Evolutionary conservation across 176 grass and related monocot species (phyloP), one percentile per base, ranked within the genome.

Genomic region (Neostapfia colusana): DNA sequence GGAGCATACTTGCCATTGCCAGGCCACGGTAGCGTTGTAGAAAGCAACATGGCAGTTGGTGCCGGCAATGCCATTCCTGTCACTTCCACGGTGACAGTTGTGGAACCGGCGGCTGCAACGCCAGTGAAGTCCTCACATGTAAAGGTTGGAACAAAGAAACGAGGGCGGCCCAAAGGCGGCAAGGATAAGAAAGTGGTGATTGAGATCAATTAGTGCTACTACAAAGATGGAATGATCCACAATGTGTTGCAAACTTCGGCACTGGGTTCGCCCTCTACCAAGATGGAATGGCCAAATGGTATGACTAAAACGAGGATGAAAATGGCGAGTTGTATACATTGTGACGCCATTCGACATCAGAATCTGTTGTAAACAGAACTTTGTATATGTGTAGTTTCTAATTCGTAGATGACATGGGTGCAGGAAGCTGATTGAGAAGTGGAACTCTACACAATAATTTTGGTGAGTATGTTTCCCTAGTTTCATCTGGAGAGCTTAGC

Each of bases 111-210:
- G 16, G 55, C 15, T 3, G 58, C 73, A 63, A 36, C 14, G 59
- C 73, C 73, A 35, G 74, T 51, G 42, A 51, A 65, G 4, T 65
- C 44, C 20, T 50, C 60, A 17, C 43, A 38, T 50, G 60, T 38
- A 34, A 77, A 77, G 74, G 43, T 77, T 77, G 74, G 20, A 4
- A 7, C 74, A 77, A 77, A 35, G 60, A 77, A 65, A 20, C 43
- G 74, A 65, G 74, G 74, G 43, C 59, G 74, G 43, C 74, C 74
- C 9, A 77, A 77, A 65, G 74, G 74, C 20, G 51, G 74, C 60
- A 77, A 65, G 74, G 65, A 77, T 43, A 77, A 77, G 60, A 77
- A 77, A 51, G 74, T 65, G 28, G 60, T 77, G 43, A 65, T 77
- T 65, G 74, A 77, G 59, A 65, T 77, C 61, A 77, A 77, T 25